Base-by-base conservation (phyloP, 371 early-diverging fungal species). In the Chytridium lagenaria region DNA sequence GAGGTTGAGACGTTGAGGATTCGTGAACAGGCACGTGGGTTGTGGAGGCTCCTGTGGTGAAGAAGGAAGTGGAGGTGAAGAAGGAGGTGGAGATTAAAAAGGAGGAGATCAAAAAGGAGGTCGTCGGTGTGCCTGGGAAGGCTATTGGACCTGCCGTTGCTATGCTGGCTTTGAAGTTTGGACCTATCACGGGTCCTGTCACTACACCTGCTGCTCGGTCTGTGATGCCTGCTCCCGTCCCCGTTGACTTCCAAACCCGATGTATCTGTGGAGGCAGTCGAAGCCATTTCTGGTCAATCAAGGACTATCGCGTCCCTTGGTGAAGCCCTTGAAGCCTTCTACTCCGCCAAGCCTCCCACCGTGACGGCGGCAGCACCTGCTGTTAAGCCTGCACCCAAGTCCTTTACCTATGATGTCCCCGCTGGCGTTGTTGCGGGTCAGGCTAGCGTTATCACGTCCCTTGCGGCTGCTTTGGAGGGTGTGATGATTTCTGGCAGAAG, bases 101-200 rank as follows among this genome's bases (percentile, higher is more conserved):
- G n/a, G n/a, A n/a, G n/a, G n/a, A n/a, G n/a, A n/a, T n/a, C n/a
- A n/a, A n/a, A n/a, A n/a, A n/a, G n/a, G n/a, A n/a, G n/a, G n/a
- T n/a, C n/a, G n/a, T n/a, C n/a, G n/a, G n/a, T n/a, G n/a, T n/a
- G n/a, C n/a, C n/a, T n/a, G n/a, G n/a, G n/a, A n/a, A n/a, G n/a
- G n/a, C n/a, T n/a, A n/a, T n/a, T n/a, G 67, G 67, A 49, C 67
- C 67, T 37, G 67, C 16, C n/a, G 67, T 67, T 44, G 67, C 67
- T 3, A 37, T 67, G 44, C 22, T 67, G 2, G 67, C 67, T 2
- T n/a, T n/a, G n/a, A n/a, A n/a, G n/a, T n/a, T n/a, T n/a, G n/a
- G n/a, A n/a, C n/a, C n/a, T n/a, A n/a, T n/a, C n/a, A n/a, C n/a
- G n/a, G n/a, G n/a, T n/a, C n/a, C n/a, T n/a, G n/a, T n/a, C n/a